Evolutionary conservation across 2,329 filamentous ascomycete genomes (phyloP).

Genomic region (Fusarium sp.): DNA sequence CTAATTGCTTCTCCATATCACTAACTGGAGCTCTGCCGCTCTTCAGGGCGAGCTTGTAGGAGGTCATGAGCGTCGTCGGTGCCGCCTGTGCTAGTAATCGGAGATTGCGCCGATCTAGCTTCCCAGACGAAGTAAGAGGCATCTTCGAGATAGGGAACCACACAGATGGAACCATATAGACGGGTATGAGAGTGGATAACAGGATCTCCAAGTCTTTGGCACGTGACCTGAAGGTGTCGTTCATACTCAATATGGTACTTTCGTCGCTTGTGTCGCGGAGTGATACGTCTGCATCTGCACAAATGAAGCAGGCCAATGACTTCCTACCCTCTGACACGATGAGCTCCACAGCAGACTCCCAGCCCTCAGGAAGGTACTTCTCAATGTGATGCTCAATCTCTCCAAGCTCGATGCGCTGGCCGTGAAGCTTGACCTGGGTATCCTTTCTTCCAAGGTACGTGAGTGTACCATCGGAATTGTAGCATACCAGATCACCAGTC

Average conservation of each 20-base stretch:
- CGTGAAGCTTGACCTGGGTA: slow-evolving; percentile 71
- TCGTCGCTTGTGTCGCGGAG: slow-evolving; percentile 5
- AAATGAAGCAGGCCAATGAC: slow-evolving; percentile 41
- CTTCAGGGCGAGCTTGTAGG: slow-evolving; percentile 32
- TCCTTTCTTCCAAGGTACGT: slow-evolving; percentile 68
- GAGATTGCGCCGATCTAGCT: slow-evolving; percentile 60
- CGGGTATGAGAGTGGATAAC: slow-evolving; percentile 38
- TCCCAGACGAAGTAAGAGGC: slow-evolving; percentile 60
- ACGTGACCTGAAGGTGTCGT: slow-evolving; percentile 1
- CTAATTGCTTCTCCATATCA: slow-evolving; percentile 36
- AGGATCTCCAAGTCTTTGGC: slow-evolving; percentile 18
- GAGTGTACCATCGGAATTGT: slow-evolving; percentile 59
- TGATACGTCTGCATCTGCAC: slow-evolving; percentile 9
- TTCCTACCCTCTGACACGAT: slow-evolving; percentile 29
- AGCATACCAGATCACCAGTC: slow-evolving; percentile 64
- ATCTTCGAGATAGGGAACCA: slow-evolving; percentile 59
- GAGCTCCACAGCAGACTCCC: slow-evolving; percentile 41
- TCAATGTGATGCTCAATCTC: slow-evolving; percentile 62
- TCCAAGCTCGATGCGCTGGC: slow-evolving; percentile 68
- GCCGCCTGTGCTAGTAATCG: slow-evolving; percentile 19
- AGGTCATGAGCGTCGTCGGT: neutral
- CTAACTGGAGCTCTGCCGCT: slow-evolving; percentile 54
- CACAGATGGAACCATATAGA: slow-evolving; percentile 60
- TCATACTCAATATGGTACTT: slow-evolving; percentile 8
- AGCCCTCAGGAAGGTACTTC: slow-evolving; percentile 9